Conservation (phyloP, 257 asterid species). For the Verbena officinalis region DNA sequence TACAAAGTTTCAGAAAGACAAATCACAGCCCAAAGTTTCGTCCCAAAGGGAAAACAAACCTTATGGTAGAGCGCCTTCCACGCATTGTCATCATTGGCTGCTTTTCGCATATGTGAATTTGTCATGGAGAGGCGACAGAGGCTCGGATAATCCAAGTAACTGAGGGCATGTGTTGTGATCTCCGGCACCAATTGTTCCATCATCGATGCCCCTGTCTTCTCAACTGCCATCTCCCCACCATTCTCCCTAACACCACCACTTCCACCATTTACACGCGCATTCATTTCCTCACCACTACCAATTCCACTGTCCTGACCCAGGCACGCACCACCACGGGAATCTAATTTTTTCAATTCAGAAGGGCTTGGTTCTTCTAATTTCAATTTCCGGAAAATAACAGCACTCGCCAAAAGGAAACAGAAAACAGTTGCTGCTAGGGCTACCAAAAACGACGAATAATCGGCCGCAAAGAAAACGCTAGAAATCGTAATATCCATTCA, state of each 20-base stretch:
- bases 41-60: constrained; percentile 40
- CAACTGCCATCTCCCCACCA: constrained; percentile 52
- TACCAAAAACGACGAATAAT: constrained; percentile 42
- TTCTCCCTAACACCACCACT: constrained; percentile 35
- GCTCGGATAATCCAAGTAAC: constrained; percentile 94
- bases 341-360: constrained; percentile 24
- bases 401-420: constrained; percentile 50
- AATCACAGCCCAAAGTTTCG: not conserved
- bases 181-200: constrained; percentile 99
- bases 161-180: constrained; percentile 91
- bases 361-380: constrained; percentile 24
- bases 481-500: constrained; percentile 62
- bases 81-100: constrained; percentile 96
- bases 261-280: constrained; percentile 35
- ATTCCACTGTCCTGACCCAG: constrained; percentile 28
- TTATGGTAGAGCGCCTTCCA: constrained; percentile 96
- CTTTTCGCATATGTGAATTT: constrained; percentile 90
- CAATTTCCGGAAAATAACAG: constrained; percentile 39
- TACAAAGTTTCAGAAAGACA: not conserved
- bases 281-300: constrained; percentile 33
- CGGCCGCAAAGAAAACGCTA: constrained; percentile 36
- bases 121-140: constrained; percentile 97
- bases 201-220: constrained; percentile 89
- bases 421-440: constrained; percentile 49
- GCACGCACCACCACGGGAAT: constrained; percentile 34